A percentile compares a stretch with the other conserved stretches of the same genome.
Evolutionary conservation across 2,329 filamentous ascomycete genomes (phyloP).

Genomic region (Cladosporium sphaerospermum): DNA sequence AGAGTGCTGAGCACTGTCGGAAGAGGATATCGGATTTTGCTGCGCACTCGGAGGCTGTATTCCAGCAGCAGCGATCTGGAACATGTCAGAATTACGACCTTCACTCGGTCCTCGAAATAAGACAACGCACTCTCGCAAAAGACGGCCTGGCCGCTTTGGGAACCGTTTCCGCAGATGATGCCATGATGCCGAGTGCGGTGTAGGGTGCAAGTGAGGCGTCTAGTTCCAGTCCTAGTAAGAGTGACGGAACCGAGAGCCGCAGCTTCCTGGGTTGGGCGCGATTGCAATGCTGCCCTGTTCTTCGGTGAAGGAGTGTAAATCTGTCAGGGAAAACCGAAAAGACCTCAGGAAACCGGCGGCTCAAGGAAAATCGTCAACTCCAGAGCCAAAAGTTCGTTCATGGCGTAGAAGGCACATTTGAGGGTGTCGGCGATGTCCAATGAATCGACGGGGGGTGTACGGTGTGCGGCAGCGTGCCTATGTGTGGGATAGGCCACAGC

Average conservation of each 20-base stretch:
- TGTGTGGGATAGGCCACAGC: not conserved
- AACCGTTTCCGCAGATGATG: conserved; percentile 22
- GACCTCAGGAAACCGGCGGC: conserved; percentile 39
- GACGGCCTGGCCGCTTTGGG: conserved; percentile 28
- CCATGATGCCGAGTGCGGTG: conserved; percentile 27
- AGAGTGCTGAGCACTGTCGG: conserved; percentile 12
- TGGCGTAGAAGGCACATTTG: conserved; percentile 44
- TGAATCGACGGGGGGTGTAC: not conserved
- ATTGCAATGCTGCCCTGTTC: conserved; percentile 21
- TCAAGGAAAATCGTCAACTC: conserved; percentile 46
- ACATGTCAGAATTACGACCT: not conserved
- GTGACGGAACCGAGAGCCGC: conserved; percentile 27
- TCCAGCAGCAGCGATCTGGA: conserved; percentile 28
- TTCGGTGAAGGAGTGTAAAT: conserved; percentile 22
- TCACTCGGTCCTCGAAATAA: not conserved
- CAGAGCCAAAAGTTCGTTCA: conserved; percentile 43
- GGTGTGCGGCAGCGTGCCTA: conserved; percentile 7
- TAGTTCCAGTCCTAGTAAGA: conserved; percentile 14
- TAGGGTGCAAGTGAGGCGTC: not conserved
- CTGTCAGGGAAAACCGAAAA: conserved; percentile 23
- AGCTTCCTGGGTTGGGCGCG: conserved; percentile 32
- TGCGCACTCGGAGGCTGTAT: conserved; percentile 24
- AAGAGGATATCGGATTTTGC: conserved; percentile 17
- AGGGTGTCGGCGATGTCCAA: conserved; percentile 10
- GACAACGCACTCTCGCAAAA: conserved; percentile 31